phyloP scores from a whole-genome alignment of 768 basidiomycete genomes.

The Mycena alexandri region DNA sequence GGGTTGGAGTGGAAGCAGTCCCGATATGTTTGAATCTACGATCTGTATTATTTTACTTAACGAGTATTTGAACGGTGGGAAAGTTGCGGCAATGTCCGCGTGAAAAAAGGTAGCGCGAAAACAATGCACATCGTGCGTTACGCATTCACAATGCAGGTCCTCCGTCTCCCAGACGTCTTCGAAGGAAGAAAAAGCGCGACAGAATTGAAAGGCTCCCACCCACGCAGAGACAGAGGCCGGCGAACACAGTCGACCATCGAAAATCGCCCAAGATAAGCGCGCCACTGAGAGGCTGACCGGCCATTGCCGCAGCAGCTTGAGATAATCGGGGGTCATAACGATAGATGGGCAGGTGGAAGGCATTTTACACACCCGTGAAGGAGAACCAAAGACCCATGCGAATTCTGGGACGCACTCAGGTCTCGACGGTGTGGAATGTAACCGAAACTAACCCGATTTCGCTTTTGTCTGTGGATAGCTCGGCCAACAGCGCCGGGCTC shows the following conservation, averaged over 20 bases:
- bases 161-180: not conserved
- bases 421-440: not conserved
- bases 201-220: slow-evolving; percentile 22
- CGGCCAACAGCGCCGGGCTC: slow-evolving; percentile 25
- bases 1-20: not conserved
- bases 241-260: slow-evolving; percentile 32
- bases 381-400: slow-evolving; percentile 35
- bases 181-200: slow-evolving; percentile 17
- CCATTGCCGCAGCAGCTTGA: slow-evolving; percentile 23
- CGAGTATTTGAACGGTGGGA: not conserved
- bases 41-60: not conserved
- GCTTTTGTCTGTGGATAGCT: slow-evolving; percentile 22
- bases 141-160: not conserved
- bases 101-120: not conserved
- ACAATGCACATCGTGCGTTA: not conserved
- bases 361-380: slow-evolving; percentile 16
- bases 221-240: slow-evolving; percentile 12
- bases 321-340: not conserved
- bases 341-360: too few relatives aligned
- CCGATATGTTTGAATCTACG: not conserved
- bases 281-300: slow-evolving; percentile 30
- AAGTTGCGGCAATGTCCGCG: not conserved
- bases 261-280: slow-evolving; percentile 26
- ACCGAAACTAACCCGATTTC: slow-evolving; percentile 26
- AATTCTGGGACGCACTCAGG: slow-evolving; percentile 6